A percentile compares a stretch with the other conserved stretches of the same genome.
phyloP scores from a whole-genome alignment of 163 green algal genomes.

The Scenedesmus sp. region DNA sequence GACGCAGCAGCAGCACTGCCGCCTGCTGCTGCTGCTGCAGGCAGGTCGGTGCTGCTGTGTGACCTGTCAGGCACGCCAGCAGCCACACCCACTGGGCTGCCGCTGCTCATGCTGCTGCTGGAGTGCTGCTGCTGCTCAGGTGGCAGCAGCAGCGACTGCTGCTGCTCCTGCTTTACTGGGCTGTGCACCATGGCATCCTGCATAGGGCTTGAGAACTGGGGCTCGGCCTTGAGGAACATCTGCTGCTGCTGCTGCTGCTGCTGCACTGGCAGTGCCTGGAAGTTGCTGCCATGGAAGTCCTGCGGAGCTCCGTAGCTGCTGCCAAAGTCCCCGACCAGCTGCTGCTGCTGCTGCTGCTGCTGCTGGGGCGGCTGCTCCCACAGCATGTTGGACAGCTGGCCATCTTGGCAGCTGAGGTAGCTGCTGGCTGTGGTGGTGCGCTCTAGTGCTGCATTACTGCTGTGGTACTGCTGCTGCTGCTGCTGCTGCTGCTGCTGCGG shows the following conservation, averaged over 20 bases:
- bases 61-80: neutral
- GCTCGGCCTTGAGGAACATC: neutral
- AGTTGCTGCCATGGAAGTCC: neutral
- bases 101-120: slow-evolving; percentile 40
- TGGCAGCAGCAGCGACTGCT: neutral
- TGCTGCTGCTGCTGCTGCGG: slow-evolving; percentile 1
- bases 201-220: slow-evolving; percentile 1
- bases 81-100: slow-evolving; percentile 4
- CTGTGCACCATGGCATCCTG: neutral
- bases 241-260: slow-evolving; percentile 33
- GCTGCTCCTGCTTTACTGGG: neutral
- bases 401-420: neutral
- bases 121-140: slow-evolving; percentile 3
- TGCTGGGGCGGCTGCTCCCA: neutral
- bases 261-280: neutral
- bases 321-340: neutral
- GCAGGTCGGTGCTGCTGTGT: slow-evolving; percentile 23
- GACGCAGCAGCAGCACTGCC: neutral
- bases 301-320: neutral
- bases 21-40: slow-evolving; percentile 7
- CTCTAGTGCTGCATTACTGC: neutral
- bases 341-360: slow-evolving; percentile 5
- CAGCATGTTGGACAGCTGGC: neutral
- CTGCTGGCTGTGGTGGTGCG: neutral
- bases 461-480: slow-evolving; percentile 18